Evolutionary conservation across 345 rosid genomes (phyloP), one percentile per base, ranked within the genome.

Genomic region (Gossypium stocksii): DNA sequence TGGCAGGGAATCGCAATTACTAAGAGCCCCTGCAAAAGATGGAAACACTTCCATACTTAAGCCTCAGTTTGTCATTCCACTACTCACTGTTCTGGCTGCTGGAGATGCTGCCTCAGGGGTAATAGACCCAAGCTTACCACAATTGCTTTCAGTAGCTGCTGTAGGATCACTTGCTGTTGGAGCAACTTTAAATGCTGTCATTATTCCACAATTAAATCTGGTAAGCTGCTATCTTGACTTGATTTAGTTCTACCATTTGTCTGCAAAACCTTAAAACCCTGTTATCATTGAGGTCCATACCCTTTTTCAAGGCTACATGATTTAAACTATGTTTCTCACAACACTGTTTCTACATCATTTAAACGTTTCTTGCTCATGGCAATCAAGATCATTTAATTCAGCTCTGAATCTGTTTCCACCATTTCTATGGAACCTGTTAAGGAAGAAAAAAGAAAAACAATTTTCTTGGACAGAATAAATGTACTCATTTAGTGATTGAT

Each of bases 71-170:
- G 80, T 92, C 60, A 78, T 95, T 46, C 91, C 96, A 34, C 82
- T 95, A 51, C 83, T 91, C 77, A 92, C 89, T 75, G 78, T 91
- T 78, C 81, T 95, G 73, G 96, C 93, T 73, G 80, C 92, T 68
- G 99, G 98, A 76, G 98, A 95, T 82, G 98, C 90, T 85, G 97
- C 93, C 77, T 87, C 98, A 43, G 88, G 92, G 77, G 71, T 90
- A 14, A 85, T 95, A 77, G 92, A 91, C 85, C 97, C 99, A 75
- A 83, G 87, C 84, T 83, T 95, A 83, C 98, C 98, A 71, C 94
- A 87, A 80, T 73, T 93, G 74, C 90, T 95, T 83, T 83, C 96
- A 77, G 85, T 86, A 74, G 96, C 88, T 69, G 90, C 86, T 66
- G 72, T 90, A 77, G 87, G 93, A 69, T 91, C 94, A 71, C 80